Evolutionary conservation across 352 stramenopile species (phyloP).

Genomic region (Pythium monospermum): DNA sequence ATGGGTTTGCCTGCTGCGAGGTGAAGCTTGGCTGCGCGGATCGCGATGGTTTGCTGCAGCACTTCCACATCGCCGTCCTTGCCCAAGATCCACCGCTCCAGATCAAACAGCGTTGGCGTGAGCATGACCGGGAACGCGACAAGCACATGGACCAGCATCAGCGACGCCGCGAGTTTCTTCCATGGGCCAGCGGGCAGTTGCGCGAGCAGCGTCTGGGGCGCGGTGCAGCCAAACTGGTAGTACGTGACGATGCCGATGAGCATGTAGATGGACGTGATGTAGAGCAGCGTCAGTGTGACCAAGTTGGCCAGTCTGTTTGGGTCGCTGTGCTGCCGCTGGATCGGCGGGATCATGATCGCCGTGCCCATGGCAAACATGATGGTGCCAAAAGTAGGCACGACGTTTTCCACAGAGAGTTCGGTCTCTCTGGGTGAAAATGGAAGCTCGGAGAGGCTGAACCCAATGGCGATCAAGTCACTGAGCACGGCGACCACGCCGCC

Average conservation of each 20-base stretch:
- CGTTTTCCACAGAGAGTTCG: constrained; percentile 33
- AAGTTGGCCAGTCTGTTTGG: constrained; percentile 45
- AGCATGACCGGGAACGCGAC: constrained; percentile 62
- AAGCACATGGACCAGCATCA: constrained; percentile 60
- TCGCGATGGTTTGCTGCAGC: constrained; percentile 37
- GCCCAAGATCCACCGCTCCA: constrained; percentile 53
- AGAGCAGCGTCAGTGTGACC: constrained; percentile 58
- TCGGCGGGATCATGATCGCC: constrained; percentile 59
- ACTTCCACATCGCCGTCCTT: constrained; percentile 59
- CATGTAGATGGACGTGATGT: constrained; percentile 71
- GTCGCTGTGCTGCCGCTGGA: constrained; percentile 52
- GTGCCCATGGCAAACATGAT: constrained; percentile 73
- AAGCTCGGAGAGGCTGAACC: constrained; percentile 36
- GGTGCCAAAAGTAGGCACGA: constrained; percentile 50
- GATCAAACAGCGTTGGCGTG: constrained; percentile 56
- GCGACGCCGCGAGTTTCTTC: constrained; percentile 27
- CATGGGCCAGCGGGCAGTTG: constrained; percentile 33
- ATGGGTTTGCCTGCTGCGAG: constrained; percentile 35
- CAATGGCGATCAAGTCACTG: constrained; percentile 51
- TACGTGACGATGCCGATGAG: constrained; percentile 61
- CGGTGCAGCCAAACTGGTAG: constrained; percentile 67
- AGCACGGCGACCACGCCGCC: constrained; percentile 39
- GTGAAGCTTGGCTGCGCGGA: constrained; percentile 31
- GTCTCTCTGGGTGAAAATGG: constrained; percentile 45
- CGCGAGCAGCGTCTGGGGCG: constrained; percentile 49